phyloP scores from a whole-genome alignment of 1,139 yeast genomes.

The Yamadazyma sp. region DNA sequence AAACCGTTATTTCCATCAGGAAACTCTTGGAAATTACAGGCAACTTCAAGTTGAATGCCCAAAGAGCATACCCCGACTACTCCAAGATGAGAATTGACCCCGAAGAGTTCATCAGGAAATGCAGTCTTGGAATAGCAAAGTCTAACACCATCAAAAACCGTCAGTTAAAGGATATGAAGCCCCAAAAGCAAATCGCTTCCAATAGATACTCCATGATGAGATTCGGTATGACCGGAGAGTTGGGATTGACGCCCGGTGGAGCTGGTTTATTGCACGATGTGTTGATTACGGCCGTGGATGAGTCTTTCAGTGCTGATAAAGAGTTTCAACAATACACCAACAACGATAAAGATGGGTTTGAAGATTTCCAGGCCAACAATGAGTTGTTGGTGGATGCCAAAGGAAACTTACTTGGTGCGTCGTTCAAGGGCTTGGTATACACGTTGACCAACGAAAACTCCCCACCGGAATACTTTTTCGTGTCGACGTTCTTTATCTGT shows the following conservation, averaged over 20 bases:
- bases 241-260: constrained; percentile 59
- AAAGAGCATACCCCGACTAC: constrained; percentile 75
- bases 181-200: constrained; percentile 16
- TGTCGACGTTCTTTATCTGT: constrained; percentile 77
- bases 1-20: constrained; percentile 46
- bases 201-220: constrained; percentile 62
- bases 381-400: constrained; percentile 49
- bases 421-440: constrained; percentile 71
- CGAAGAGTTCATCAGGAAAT: constrained; percentile 56
- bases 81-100: constrained; percentile 58
- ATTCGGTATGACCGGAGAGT: constrained; percentile 54
- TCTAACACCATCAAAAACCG: constrained; percentile 34
- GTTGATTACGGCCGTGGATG: constrained; percentile 40
- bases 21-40: constrained; percentile 55
- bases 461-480: constrained; percentile 68
- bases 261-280: constrained; percentile 53
- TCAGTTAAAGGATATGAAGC: constrained; percentile 15
- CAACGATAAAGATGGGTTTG: constrained; percentile 14
- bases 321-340: constrained; percentile 40
- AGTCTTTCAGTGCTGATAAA: constrained; percentile 42
- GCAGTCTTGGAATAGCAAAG: constrained; percentile 62
- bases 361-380: constrained; percentile 27
- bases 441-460: constrained; percentile 70
- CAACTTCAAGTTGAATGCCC: constrained; percentile 66
- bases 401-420: constrained; percentile 70